Conservation (phyloP, 2,329 filamentous ascomycete species). For the Aspergillus oerlinghausenensis region DNA sequence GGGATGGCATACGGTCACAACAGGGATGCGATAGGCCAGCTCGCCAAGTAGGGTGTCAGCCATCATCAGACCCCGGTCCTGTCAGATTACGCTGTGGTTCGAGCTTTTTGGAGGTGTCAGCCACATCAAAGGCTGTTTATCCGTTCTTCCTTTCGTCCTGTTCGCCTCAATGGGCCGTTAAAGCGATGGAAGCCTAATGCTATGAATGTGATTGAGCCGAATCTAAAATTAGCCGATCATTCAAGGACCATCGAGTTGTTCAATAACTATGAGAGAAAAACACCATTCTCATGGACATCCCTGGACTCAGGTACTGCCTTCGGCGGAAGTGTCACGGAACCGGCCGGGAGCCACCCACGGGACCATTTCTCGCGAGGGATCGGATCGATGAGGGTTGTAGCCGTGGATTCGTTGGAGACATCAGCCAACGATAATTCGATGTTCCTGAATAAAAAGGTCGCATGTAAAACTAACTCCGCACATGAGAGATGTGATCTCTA, state of each 20-base stretch:
- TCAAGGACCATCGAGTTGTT: background rate
- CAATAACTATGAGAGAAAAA: background rate
- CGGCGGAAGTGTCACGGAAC: conserved; percentile 10
- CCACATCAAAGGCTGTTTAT: background rate
- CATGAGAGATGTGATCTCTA: background rate
- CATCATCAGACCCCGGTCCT: conserved; percentile 1
- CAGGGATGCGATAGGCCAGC: conserved; percentile 1
- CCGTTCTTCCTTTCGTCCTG: background rate
- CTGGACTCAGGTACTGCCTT: conserved; percentile 1
- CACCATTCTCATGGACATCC: background rate
- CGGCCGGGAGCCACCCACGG: conserved; percentile 18
- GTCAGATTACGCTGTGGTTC: background rate
- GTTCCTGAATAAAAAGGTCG: background rate
- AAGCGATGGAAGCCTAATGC: background rate
- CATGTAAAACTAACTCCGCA: background rate
- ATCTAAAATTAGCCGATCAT: background rate
- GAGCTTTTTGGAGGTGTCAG: background rate
- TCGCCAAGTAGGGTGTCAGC: conserved; percentile 5
- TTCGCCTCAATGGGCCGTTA: background rate
- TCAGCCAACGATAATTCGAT: background rate
- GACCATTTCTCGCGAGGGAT: conserved; percentile 15
- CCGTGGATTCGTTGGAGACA: conserved; percentile 4
- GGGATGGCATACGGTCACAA: background rate
- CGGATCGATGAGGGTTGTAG: conserved; percentile 13
- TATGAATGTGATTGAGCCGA: background rate